Percentiles rank a stretch among this genome's conserved stretches.
These are phyloP conservation scores for Drechmeria coniospora DNA, from an alignment of 2,329 filamentous ascomycete species.

Conservation along the genomic window DNA sequence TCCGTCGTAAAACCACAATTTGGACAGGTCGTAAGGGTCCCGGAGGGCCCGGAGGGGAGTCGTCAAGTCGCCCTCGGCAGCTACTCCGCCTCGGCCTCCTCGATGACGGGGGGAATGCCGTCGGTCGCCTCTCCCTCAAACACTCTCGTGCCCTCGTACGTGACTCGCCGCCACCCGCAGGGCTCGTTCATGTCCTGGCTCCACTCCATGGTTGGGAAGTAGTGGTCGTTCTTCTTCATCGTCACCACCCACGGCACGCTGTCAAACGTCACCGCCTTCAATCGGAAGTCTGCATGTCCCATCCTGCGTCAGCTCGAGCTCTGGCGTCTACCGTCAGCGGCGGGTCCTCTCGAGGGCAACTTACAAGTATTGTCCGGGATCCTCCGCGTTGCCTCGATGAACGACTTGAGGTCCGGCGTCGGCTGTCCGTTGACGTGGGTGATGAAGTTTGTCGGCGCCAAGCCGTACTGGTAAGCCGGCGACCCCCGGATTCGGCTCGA, in stretches of 20 bases:
- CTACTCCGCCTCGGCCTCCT: constrained; percentile 29
- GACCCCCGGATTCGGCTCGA: constrained; percentile 72
- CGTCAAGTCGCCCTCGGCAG: background rate
- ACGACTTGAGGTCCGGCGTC: constrained; percentile 68
- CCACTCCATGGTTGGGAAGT: constrained; percentile 61
- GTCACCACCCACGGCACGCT: constrained; percentile 98
- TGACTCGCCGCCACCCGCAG: constrained; percentile 47
- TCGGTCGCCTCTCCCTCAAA: constrained; percentile 39
- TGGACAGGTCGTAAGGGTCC: too few relatives aligned
- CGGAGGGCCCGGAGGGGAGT: background rate
- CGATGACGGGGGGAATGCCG: constrained; percentile 25
- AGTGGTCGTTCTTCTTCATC: constrained; percentile 99
- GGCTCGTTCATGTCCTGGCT: constrained; percentile 44
- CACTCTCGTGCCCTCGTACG: constrained; percentile 40
- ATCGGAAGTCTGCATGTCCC: constrained; percentile 65
- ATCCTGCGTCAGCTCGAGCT: constrained; percentile 6
- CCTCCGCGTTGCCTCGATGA: constrained; percentile 65
- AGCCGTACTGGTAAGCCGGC: constrained; percentile 75
- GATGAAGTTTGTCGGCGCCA: constrained; percentile 94
- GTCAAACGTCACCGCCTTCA: constrained; percentile 96
- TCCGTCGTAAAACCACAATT: too few relatives aligned
- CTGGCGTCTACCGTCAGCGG: background rate
- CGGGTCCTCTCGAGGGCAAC: too few relatives aligned
- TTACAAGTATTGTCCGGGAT: constrained; percentile 89
- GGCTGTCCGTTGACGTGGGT: constrained; percentile 84